Base-by-base conservation (phyloP, 2,329 filamentous ascomycete genomes). In the Ceratocystis huliohia region DNA sequence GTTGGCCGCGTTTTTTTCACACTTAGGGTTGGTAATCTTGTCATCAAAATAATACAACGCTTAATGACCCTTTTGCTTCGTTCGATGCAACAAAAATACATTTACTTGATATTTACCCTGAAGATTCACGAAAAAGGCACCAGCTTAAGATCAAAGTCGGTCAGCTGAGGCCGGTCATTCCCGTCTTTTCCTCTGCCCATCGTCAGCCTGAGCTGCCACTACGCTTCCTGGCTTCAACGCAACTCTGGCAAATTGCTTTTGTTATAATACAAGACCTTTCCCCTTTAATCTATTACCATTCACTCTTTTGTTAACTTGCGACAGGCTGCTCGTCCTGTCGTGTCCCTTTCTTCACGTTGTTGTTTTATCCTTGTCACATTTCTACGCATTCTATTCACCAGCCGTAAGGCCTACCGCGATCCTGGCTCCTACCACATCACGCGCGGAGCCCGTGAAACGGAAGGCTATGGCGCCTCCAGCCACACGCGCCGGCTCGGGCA, bases 401-500 rank as follows among this genome's bases (percentile, higher is more conserved):
- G 56, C 28, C 56, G 56, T 30, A 59, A 59, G 61, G 53, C 62
- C 66, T 64, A 67, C 66, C 66, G 66, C 63, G 64, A 67, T 62
- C 53, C 53, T 67, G 66, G 66, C 66, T 22, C 44, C 22, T 48
- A 67, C 46, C 33, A 62, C 65, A 25, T 66, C 66, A 33, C 66
- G 62, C 63, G 65, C 65, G 48, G 65, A 66, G 48, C 61, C 61
- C 44, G 62, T 59, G 41, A 69, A 68, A 59, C 67, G 68, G 45
- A 30, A 64, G 56, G 33, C 61, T 7, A 66, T 68, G 48, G 53
- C 63, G 20, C 63, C 63, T 22, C 50, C 66, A 15, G 57, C 62
- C 5, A 62, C 63, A 22, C 66, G 66, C 44, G 41, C 56, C 63
- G 53, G 28, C 44, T 67, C 66, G 8, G 22, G 62, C 25, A 67